Conservation (phyloP, 768 basidiomycete genomes). For the Candolleomyces aberdarensis region DNA sequence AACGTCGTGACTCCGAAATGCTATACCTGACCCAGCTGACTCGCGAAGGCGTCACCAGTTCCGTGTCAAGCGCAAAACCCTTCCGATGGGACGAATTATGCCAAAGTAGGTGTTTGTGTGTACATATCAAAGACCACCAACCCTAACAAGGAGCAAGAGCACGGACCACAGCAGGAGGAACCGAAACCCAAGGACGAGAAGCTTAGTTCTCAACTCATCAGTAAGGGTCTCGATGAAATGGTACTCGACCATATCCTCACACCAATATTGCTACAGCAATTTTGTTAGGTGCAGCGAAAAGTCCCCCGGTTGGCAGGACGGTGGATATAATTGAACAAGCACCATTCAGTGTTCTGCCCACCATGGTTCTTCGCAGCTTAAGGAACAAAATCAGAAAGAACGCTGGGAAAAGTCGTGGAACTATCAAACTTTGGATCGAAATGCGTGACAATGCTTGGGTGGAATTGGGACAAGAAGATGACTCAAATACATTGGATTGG, state of each 20-base stretch:
- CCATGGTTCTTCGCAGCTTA: constrained; percentile 64
- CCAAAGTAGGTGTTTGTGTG: constrained; percentile 42
- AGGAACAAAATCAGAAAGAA: constrained; percentile 62
- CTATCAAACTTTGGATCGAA: constrained; percentile 51
- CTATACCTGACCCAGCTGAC: constrained; percentile 74
- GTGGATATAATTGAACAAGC: constrained; percentile 18
- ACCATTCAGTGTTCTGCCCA: constrained; percentile 57
- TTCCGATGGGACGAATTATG: constrained; percentile 67
- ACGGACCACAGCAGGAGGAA: constrained; percentile 49
- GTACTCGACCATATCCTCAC: constrained; percentile 5
- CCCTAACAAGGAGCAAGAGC: constrained; percentile 36
- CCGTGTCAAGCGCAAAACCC: constrained; percentile 47
- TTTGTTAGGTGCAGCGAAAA: neutral
- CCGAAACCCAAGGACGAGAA: constrained; percentile 39
- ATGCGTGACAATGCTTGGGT: constrained; percentile 47
- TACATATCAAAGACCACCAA: neutral
- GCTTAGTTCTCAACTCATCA: constrained; percentile 58
- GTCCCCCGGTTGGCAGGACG: constrained; percentile 3
- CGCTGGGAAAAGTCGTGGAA: constrained; percentile 26
- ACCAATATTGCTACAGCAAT: constrained; percentile 7
- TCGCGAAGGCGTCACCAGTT: constrained; percentile 38
- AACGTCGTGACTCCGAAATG: constrained; percentile 78
- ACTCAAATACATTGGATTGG: constrained; percentile 61
- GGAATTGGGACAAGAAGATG: constrained; percentile 44
- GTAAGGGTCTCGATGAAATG: constrained; percentile 33